Evolutionary conservation across 2,329 filamentous ascomycete genomes (phyloP).

Genomic region (Alternaria alternata): DNA sequence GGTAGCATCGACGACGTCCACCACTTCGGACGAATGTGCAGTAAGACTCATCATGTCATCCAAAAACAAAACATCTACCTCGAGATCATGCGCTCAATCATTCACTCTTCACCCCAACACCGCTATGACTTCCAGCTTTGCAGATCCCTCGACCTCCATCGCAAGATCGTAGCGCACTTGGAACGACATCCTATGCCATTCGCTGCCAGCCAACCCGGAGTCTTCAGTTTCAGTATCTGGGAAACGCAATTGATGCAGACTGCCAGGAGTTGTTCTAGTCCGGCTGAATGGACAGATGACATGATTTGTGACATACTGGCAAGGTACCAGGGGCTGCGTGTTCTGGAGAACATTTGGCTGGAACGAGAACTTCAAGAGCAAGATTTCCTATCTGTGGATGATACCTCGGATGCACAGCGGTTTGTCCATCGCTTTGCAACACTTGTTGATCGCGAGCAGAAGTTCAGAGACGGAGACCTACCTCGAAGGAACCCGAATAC

Average conservation of each 20-base stretch:
- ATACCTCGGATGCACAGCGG: slow-evolving; percentile 5
- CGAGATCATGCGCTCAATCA: slow-evolving; percentile 37
- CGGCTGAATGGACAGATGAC: slow-evolving; percentile 20
- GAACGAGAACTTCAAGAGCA: slow-evolving; percentile 19
- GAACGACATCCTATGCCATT: slow-evolving; percentile 6
- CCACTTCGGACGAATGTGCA: slow-evolving; percentile 29
- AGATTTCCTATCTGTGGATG: slow-evolving; percentile 25
- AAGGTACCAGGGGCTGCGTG: slow-evolving; percentile 34
- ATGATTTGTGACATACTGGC: slow-evolving; percentile 32
- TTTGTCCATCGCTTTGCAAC: slow-evolving; percentile 5
- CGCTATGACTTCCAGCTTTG: slow-evolving; percentile 35
- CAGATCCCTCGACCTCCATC: slow-evolving; percentile 27
- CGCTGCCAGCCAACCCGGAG: slow-evolving; percentile 3
- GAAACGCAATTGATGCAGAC: slow-evolving; percentile 3
- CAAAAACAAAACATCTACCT: slow-evolving; percentile 21
- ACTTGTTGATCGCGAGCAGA: slow-evolving; percentile 14
- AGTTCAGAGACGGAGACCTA: slow-evolving; percentile 10
- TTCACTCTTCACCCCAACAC: slow-evolving; percentile 24
- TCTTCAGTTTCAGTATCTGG: slow-evolving; percentile 5
- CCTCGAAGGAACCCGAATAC: slow-evolving; percentile 2
- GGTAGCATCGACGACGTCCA: slow-evolving; percentile 41
- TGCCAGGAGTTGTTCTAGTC: slow-evolving; percentile 3
- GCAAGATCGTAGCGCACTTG: slow-evolving; percentile 27
- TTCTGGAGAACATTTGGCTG: slow-evolving; percentile 34
- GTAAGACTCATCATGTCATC: slow-evolving; percentile 19